Base-by-base conservation (phyloP, 1,284 basidiomycete species). In the Naganishia liquefaciens region DNA sequence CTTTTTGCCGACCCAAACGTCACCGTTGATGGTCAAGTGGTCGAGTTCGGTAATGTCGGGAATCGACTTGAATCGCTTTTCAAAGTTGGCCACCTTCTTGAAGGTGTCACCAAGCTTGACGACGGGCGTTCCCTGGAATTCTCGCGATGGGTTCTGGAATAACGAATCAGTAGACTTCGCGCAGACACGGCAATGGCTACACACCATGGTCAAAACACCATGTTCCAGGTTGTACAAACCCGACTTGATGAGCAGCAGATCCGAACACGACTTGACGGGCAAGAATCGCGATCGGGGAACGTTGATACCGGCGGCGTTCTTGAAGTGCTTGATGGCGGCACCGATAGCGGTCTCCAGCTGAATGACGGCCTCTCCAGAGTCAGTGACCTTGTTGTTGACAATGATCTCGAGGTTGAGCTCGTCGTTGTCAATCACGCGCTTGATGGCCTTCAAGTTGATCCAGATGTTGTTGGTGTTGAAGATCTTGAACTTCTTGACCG, bases 311-410 rank as follows among this genome's bases (percentile, higher is more conserved):
- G 94, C 93, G 9, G 90, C 93, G 74, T 89, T 88, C 76, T 85
- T 87, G 84, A 96, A 95, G 80, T 95, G 93, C 85, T 97, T 97
- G 84, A 99, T 96, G 50, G 93, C 94, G 30, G 93, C 93, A 81
- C 94, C 94, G 62, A 94, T 92, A 54, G 96, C 93, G 6, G 95
- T 99, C 84, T 99, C 96, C 77, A 99, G 91, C 86, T 95, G 82
- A 67, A 82, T 82, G 70, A 98, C 90, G 66, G 93, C 87, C 71
- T 91, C 88, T 40, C 92, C 91, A 69, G 91, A 90, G 69, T 94
- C 91, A 37, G 87, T 80, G 75, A 84, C 83, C 86, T 96, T 95
- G 75, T 92, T 92, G 84, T 97, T 98, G 82, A 96, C 89, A 80
- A 80, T 80, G 72, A 84, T 84, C 77, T 98, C 95, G 83, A 99